phyloP scores from a whole-genome alignment of 2,329 filamentous ascomycete genomes.

The Pseudogymnoascus sp. region DNA sequence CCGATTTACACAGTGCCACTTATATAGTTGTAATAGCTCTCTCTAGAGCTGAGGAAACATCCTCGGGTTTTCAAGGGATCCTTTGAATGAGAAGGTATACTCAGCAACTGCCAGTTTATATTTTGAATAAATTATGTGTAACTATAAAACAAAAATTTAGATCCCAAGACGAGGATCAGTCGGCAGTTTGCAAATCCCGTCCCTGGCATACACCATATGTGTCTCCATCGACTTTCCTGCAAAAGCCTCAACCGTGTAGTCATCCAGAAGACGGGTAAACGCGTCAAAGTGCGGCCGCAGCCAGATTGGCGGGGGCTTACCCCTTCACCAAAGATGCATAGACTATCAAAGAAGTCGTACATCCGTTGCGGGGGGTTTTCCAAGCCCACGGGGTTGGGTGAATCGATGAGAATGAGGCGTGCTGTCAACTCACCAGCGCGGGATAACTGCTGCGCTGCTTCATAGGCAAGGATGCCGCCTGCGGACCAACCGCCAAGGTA shows the following conservation, averaged over 20 bases:
- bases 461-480: conserved; percentile 42
- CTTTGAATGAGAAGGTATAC: neutral
- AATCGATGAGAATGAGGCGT: conserved; percentile 35
- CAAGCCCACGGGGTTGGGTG: conserved; percentile 36
- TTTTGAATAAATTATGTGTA: neutral
- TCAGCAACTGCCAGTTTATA: neutral
- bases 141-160: neutral
- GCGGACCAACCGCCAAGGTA: conserved; percentile 46
- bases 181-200: neutral
- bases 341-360: conserved; percentile 40
- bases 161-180: neutral
- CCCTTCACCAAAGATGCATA: conserved; percentile 35
- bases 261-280: conserved; percentile 38
- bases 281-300: conserved; percentile 44
- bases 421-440: conserved; percentile 31
- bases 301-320: conserved; percentile 33
- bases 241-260: conserved; percentile 31
- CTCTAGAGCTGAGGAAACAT: no score
- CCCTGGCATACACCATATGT: conserved; percentile 8
- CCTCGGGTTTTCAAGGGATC: neutral
- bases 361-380: conserved; percentile 40
- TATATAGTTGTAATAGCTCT: neutral
- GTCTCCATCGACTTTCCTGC: conserved; percentile 1
- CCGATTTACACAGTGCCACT: neutral
- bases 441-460: conserved; percentile 34